Evolutionary conservation across 768 basidiomycete genomes (phyloP).

Genomic region (Mycena epipterygia): DNA sequence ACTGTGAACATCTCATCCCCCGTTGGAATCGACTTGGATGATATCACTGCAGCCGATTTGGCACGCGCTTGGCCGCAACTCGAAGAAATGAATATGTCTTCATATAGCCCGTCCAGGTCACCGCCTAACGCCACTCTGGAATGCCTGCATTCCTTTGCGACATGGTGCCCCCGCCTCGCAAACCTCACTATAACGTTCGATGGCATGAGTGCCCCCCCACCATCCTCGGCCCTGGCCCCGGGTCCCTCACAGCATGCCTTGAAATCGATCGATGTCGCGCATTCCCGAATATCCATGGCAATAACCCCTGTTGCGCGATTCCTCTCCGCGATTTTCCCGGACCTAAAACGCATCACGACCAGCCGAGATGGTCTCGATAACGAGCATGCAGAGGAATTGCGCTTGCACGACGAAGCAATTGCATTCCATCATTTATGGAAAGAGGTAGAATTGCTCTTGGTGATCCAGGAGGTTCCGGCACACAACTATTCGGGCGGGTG

Average conservation of each 20-base stretch:
- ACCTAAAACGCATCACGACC: constrained; percentile 1
- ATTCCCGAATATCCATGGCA: constrained; percentile 14
- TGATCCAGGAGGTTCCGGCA: constrained; percentile 12
- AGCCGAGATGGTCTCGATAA: constrained; percentile 6
- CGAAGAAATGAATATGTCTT: neutral
- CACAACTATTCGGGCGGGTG: constrained; percentile 1
- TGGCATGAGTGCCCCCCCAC: constrained; percentile 1
- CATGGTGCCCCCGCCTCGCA: constrained; percentile 7
- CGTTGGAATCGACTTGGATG: constrained; percentile 22
- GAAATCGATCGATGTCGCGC: constrained; percentile 4
- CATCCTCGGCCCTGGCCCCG: neutral
- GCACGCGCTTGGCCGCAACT: constrained; percentile 18
- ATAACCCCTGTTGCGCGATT: constrained; percentile 16
- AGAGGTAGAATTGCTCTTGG: constrained; percentile 23
- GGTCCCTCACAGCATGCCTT: constrained; percentile 4
- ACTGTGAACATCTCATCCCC: constrained; percentile 5
- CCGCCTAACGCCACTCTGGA: constrained; percentile 1
- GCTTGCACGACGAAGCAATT: constrained; percentile 4
- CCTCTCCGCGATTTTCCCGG: constrained; percentile 17
- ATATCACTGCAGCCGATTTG: neutral
- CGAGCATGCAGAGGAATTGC: constrained; percentile 2
- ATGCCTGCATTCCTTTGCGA: constrained; percentile 16
- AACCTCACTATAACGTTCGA: constrained; percentile 1
- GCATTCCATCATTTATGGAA: constrained; percentile 15
- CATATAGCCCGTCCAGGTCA: neutral